Conservation (phyloP, 257 asterid genomes). For the Coffea eugenioides region DNA sequence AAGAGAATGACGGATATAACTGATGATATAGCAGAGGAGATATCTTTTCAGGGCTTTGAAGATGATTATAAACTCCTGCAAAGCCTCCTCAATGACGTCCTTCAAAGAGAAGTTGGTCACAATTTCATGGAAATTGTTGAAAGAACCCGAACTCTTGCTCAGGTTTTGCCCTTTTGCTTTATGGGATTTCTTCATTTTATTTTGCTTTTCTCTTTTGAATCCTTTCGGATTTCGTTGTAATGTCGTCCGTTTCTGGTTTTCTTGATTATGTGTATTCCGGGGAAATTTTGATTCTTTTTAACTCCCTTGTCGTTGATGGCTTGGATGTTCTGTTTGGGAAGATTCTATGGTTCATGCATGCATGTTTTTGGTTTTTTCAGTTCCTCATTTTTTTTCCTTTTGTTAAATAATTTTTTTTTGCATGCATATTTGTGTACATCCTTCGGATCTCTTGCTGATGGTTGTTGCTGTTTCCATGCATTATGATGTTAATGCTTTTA, state of each 20-base stretch:
- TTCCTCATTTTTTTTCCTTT: neutral
- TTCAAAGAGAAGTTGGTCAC: conserved; percentile 79
- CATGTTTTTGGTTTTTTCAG: conserved; percentile 1
- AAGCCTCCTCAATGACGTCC: conserved; percentile 82
- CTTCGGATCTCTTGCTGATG: neutral
- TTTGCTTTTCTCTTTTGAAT: neutral
- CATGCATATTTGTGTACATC: neutral
- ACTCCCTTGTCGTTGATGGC: neutral
- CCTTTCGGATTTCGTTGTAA: neutral
- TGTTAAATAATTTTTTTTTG: neutral
- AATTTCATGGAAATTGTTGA: conserved; percentile 78
- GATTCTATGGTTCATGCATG: conserved; percentile 19
- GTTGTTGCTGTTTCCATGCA: neutral
- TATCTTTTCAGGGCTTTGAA: conserved; percentile 84
- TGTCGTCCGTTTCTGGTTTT: conserved; percentile 9
- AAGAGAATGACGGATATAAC: conserved; percentile 78
- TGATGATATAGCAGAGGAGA: conserved; percentile 93
- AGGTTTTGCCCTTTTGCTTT: conserved; percentile 38
- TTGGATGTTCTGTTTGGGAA: neutral
- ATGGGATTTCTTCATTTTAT: neutral
- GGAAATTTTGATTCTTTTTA: neutral
- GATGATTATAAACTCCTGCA: conserved; percentile 83
- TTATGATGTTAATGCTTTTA: neutral
- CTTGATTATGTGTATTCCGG: neutral
- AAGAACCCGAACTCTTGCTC: conserved; percentile 75